Conservation (phyloP, 1,139 yeast species). For the Yamadazyma pseudoaaseri region DNA sequence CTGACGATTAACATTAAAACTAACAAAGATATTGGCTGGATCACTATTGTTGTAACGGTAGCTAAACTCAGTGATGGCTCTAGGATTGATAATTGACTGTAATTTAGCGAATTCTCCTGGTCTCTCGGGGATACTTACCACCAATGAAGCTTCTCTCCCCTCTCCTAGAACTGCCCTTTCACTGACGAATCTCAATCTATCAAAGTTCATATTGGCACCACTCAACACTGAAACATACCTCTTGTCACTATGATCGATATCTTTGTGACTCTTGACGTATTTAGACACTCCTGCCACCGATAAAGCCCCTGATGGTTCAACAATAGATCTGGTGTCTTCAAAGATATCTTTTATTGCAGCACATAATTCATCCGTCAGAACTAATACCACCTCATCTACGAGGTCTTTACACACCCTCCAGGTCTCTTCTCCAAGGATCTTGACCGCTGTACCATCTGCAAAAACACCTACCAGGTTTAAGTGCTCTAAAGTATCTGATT, state of each 20-base stretch:
- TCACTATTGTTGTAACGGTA: slow-evolving; percentile 65
- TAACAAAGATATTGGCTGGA: slow-evolving; percentile 77
- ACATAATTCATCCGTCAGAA: slow-evolving; percentile 91
- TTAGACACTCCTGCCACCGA: slow-evolving; percentile 93
- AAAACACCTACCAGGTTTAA: slow-evolving; percentile 85
- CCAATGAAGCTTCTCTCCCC: slow-evolving; percentile 91
- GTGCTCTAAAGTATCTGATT: slow-evolving; percentile 50
- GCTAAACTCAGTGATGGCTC: slow-evolving; percentile 90
- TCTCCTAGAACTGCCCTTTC: slow-evolving; percentile 98
- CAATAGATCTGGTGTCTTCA: slow-evolving; percentile 90
- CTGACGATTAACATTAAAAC: slow-evolving; percentile 80
- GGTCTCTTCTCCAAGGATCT: slow-evolving; percentile 84
- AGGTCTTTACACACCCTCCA: slow-evolving; percentile 75
- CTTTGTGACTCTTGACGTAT: slow-evolving; percentile 65
- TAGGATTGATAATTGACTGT: slow-evolving; percentile 75
- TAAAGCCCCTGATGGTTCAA: slow-evolving; percentile 97
- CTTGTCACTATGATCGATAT: slow-evolving; percentile 66
- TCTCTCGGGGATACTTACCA: slow-evolving; percentile 84
- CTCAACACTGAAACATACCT: slow-evolving; percentile 84
- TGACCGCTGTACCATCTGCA: slow-evolving; percentile 99
- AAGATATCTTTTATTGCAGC: slow-evolving; percentile 97
- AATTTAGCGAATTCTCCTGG: slow-evolving; percentile 87
- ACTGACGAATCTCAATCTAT: slow-evolving; percentile 91
- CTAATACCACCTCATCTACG: slow-evolving; percentile 86
- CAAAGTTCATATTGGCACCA: slow-evolving; percentile 97